These are phyloP conservation scores for Verticillium nonalfalfae DNA, from an alignment of 2,329 filamentous ascomycete genomes.

Conservation along the genomic window DNA sequence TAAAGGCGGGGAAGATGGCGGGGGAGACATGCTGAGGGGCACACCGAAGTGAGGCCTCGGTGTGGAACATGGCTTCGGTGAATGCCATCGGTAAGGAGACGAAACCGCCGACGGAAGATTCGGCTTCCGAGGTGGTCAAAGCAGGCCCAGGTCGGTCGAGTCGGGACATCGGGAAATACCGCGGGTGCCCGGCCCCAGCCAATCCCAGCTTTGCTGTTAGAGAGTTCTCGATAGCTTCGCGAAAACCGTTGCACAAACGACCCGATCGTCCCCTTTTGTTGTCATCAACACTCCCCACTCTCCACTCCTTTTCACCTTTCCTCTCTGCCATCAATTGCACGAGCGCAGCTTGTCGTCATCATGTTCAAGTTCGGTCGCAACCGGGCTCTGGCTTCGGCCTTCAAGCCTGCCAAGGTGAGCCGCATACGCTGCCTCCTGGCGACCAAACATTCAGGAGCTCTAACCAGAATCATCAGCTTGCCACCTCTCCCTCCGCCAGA, in stretches of 20 bases:
- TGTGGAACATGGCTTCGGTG: not conserved
- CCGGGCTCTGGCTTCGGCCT: slow-evolving; percentile 71
- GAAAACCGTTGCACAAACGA: slow-evolving; percentile 1
- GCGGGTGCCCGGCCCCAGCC: slow-evolving; percentile 1
- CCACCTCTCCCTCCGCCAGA: slow-evolving; percentile 43
- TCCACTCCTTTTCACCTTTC: not conserved
- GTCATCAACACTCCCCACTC: slow-evolving; percentile 2
- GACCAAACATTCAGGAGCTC: not conserved
- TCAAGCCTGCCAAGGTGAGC: slow-evolving; percentile 71
- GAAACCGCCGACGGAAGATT: not conserved
- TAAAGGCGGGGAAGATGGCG: not conserved
- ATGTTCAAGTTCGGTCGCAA: slow-evolving; percentile 90
- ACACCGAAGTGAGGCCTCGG: not conserved
- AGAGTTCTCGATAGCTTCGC: slow-evolving; percentile 4
- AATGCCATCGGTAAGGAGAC: not conserved
- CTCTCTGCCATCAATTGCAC: slow-evolving; percentile 7
- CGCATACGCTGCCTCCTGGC: slow-evolving; percentile 1
- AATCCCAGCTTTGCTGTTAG: slow-evolving; percentile 1
- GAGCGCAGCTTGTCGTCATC: slow-evolving; percentile 22
- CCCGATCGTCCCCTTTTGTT: not conserved
- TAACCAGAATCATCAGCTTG: slow-evolving; percentile 16
- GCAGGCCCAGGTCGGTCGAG: not conserved
- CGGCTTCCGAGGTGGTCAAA: not conserved
- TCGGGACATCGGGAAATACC: slow-evolving; percentile 2
- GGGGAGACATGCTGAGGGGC: not conserved